Base-by-base conservation (phyloP, 139 green algal species). In the Nannochloris sp. region DNA sequence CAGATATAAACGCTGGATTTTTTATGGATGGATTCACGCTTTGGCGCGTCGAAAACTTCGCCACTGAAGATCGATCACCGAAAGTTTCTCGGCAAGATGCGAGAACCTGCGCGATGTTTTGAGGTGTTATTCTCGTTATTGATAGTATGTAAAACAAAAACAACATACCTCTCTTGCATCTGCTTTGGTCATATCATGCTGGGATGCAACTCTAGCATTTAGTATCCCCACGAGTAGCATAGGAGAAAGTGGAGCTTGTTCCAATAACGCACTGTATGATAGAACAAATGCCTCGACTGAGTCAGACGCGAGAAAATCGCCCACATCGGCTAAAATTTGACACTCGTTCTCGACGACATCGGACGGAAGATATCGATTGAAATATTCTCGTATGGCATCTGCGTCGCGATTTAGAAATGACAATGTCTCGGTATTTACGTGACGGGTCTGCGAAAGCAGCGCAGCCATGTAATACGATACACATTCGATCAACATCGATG, bases 231-330 rank as follows among this genome's bases (percentile, higher is more conserved):
- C 64, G 31, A 85, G 34, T 53, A 83, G 54, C 11, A 46, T 44
- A 24, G 78, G 78, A 6, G 56, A 72, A 27, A 85, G 57, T 36
- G 69, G 24, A 18, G 57, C 31, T 23, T 37, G 51, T 61, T 61
- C 48, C 16, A 90, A 69, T 37, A 90, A 65, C 18, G 75, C 70
- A 16, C 68, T 84, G 78, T 90, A 90, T 8, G 69, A 74, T 29
- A 90, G 67, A 25, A 78, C 75, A 62, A 90, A 87, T 4, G 74
- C 57, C 61, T 90, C 83, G 37, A 79, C 61, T 40, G 67, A 75
- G 61, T 90, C 80, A 34, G 68, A 59, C 3, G 63, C 44, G 6
- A 78, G 61, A 55, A 90, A 71, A 23, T 88, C 72, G 23, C 63
- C 55, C 21, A 84, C 15, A 34, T 90, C 72, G 1, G 54, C 48